Evolutionary conservation across 2,329 filamentous ascomycete genomes (phyloP).

Genomic region (Teratosphaeria epicoccoides): DNA sequence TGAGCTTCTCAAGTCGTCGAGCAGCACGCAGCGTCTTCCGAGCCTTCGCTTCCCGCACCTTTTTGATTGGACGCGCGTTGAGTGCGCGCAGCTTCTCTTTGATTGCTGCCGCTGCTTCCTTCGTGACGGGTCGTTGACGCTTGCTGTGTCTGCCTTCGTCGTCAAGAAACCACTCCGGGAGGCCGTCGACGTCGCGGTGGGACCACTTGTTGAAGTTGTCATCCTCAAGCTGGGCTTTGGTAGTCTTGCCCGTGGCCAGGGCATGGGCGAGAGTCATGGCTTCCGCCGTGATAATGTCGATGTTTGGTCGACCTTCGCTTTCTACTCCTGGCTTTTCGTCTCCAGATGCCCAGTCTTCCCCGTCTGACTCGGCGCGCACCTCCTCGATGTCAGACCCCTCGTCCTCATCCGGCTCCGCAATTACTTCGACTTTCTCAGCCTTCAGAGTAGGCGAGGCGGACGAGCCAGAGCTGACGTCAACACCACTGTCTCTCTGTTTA

Average conservation of each 20-base stretch:
- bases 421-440: conserved; percentile 12
- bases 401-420: conserved; percentile 24
- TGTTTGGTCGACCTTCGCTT: conserved; percentile 53
- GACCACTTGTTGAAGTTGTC: conserved; percentile 89
- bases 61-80: conserved; percentile 96
- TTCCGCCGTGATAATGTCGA: conserved; percentile 98
- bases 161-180: conserved; percentile 97
- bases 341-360: conserved; percentile 50
- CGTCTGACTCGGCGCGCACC: conserved; percentile 22
- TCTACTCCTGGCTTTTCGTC: conserved; percentile 45
- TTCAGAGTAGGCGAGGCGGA: conserved; percentile 18
- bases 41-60: conserved; percentile 91
- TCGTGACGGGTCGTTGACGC: conserved; percentile 77
- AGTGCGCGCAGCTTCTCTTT: conserved; percentile 87
- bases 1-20: conserved; percentile 81
- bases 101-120: conserved; percentile 80
- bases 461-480: conserved; percentile 25
- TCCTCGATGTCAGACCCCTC: conserved; percentile 19
- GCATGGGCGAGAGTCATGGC: conserved; percentile 95
- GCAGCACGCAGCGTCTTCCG: conserved; percentile 95
- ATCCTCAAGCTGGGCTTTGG: conserved; percentile 68
- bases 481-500: conserved; percentile 35
- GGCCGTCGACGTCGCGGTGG: conserved; percentile 79
- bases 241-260: conserved; percentile 76
- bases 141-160: conserved; percentile 80